Percentiles rank a stretch among this genome's conserved stretches.
Evolutionary conservation across 1,284 basidiomycete genomes (phyloP).

Genomic region (Hemileia vastatrix): DNA sequence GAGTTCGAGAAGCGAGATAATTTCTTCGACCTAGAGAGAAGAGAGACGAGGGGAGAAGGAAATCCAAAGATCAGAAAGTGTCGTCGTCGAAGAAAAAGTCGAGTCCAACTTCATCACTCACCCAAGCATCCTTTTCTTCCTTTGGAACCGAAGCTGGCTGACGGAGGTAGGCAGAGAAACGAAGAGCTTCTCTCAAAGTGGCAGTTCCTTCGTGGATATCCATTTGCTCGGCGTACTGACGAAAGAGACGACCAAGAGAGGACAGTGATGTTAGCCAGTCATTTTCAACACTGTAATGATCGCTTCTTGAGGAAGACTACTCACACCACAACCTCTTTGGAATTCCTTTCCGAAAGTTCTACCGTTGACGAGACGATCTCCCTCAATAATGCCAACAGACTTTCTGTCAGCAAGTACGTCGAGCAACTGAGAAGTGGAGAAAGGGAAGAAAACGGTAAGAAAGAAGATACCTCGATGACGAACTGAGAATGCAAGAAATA

Average conservation of each 20-base stretch:
- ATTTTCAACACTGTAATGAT: too few species aligned
- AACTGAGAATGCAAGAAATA: too few species aligned
- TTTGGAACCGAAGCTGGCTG: conserved; percentile 50
- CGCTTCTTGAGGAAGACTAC: conserved; percentile 78
- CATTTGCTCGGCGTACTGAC: conserved; percentile 38
- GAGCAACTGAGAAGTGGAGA: conserved; percentile 47
- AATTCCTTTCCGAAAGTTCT: conserved; percentile 61
- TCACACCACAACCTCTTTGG: conserved; percentile 53
- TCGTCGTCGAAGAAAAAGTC: background rate
- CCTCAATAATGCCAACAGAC: conserved; percentile 67
- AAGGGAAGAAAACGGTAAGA: too few species aligned
- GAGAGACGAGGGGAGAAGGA: background rate
- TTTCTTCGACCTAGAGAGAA: conserved; percentile 51
- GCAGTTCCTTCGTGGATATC: conserved; percentile 64
- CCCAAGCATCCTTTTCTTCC: conserved; percentile 51
- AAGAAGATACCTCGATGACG: too few species aligned
- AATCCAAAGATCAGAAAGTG: background rate
- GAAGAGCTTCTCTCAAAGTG: conserved; percentile 53
- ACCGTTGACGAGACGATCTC: conserved; percentile 69
- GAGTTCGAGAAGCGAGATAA: conserved; percentile 51
- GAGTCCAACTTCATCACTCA: conserved; percentile 33
- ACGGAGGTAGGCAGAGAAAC: conserved; percentile 54
- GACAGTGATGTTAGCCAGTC: too few species aligned
- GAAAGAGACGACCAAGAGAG: too few species aligned
- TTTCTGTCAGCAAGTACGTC: conserved; percentile 73